These are phyloP conservation scores for Dovyalis caffra DNA, from an alignment of 345 rosid species.

Conservation along the genomic window DNA sequence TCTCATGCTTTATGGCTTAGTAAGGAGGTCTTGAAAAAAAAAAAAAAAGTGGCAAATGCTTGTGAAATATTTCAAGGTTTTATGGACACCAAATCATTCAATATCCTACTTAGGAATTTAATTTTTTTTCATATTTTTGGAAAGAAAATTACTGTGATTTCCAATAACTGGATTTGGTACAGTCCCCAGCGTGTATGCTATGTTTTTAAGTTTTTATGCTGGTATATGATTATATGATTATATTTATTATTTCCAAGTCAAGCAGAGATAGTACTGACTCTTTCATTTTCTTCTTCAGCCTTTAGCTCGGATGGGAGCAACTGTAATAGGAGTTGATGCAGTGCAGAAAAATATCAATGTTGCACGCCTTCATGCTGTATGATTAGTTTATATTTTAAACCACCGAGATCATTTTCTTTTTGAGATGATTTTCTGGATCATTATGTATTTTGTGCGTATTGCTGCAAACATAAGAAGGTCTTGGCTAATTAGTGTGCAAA, in stretches of 20 bases:
- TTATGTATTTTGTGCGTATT: not conserved
- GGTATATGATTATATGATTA: not conserved
- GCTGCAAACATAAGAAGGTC: not conserved
- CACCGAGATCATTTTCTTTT: not conserved
- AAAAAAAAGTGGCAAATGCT: not conserved
- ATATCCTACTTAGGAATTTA: not conserved
- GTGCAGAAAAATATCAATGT: constrained; percentile 86
- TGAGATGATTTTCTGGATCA: not conserved
- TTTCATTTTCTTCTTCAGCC: constrained; percentile 55
- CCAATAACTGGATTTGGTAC: not conserved
- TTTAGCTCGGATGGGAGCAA: constrained; percentile 96
- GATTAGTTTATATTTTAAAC: constrained; percentile 13
- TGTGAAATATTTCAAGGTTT: not conserved
- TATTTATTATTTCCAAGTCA: not conserved
- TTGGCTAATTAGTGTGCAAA: not conserved
- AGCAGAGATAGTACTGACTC: not conserved
- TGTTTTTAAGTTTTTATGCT: not conserved
- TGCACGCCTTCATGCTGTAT: constrained; percentile 92
- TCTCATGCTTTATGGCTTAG: no score
- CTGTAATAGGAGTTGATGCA: constrained; percentile 90
- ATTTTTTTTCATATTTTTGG: not conserved
- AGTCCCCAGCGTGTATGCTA: not conserved
- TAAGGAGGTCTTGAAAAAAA: no score
- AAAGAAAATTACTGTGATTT: not conserved
- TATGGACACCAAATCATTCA: not conserved